These are phyloP conservation scores for Lactarius quietus DNA, from an alignment of 768 basidiomycete species.

Conservation along the genomic window DNA sequence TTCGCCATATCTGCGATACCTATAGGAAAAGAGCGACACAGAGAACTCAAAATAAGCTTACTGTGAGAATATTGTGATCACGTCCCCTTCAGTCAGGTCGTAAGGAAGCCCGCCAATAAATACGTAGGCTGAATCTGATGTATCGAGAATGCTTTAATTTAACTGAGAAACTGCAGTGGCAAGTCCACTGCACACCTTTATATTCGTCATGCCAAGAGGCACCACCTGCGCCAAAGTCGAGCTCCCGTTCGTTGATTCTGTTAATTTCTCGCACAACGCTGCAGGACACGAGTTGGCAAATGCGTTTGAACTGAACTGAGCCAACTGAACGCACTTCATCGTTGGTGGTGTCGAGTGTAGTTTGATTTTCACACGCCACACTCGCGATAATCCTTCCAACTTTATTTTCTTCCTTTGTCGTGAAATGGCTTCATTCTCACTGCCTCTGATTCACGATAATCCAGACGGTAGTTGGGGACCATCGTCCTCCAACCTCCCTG, in stretches of 20 bases:
- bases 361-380: conserved; percentile 24
- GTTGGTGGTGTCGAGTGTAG: conserved; percentile 3
- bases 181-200: conserved; percentile 49
- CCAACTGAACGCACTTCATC: conserved; percentile 64
- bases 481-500: conserved; percentile 77
- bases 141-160: not conserved
- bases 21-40: conserved; percentile 2
- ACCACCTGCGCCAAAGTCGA: conserved; percentile 67
- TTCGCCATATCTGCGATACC: conserved; percentile 78
- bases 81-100: conserved; percentile 95
- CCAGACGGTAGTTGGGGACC: conserved; percentile 92
- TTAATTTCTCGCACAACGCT: conserved; percentile 94
- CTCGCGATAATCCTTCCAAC: conserved; percentile 2
- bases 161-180: conserved; percentile 14
- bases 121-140: conserved; percentile 87
- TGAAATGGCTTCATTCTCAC: conserved; percentile 72
- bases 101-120: conserved; percentile 86
- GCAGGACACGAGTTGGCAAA: conserved; percentile 24
- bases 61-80: conserved; percentile 98
- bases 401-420: not conserved
- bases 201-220: conserved; percentile 97
- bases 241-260: conserved; percentile 87
- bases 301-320: not conserved
- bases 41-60: conserved; percentile 40
- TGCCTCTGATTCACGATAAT: conserved; percentile 88